A percentile compares a stretch with the other conserved stretches of the same genome.
These are phyloP conservation scores for Malus hybrid DNA, from an alignment of 331 rosid species.

Conservation along the genomic window DNA sequence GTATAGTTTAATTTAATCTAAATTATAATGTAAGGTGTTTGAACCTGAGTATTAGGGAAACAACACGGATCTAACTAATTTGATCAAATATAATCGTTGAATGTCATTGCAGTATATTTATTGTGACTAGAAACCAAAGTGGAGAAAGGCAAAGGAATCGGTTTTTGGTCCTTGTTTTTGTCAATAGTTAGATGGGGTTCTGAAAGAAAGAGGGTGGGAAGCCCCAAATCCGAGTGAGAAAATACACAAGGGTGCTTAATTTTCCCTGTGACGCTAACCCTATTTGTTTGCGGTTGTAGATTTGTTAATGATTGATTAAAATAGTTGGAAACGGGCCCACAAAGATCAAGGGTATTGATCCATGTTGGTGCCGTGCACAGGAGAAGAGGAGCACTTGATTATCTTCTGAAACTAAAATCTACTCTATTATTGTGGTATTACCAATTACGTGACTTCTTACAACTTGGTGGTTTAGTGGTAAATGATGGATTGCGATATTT, in stretches of 20 bases:
- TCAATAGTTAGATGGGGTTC: background rate
- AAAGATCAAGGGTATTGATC: background rate
- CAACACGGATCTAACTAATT: background rate
- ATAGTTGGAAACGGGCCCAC: background rate
- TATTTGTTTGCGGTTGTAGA: background rate
- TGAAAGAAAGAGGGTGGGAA: background rate
- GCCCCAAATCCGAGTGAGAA: background rate
- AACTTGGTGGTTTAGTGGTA: no score
- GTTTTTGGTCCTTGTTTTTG: background rate
- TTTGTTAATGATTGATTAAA: background rate
- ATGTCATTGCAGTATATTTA: background rate
- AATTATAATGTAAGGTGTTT: background rate
- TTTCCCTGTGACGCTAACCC: background rate
- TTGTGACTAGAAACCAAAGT: background rate
- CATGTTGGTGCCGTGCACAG: background rate
- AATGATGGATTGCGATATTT: no score
- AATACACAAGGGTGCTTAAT: background rate
- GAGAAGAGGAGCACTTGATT: background rate
- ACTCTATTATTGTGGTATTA: background rate
- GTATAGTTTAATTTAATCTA: no score
- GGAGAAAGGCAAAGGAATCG: background rate
- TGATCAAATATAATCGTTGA: background rate
- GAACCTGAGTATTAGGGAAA: background rate
- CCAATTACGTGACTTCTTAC: background rate
- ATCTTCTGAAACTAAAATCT: background rate